Percentiles rank a stretch among this genome's conserved stretches.
Evolutionary conservation across 148 eudicot genomes (phyloP).

Genomic region (Chenopodium formosanum): DNA sequence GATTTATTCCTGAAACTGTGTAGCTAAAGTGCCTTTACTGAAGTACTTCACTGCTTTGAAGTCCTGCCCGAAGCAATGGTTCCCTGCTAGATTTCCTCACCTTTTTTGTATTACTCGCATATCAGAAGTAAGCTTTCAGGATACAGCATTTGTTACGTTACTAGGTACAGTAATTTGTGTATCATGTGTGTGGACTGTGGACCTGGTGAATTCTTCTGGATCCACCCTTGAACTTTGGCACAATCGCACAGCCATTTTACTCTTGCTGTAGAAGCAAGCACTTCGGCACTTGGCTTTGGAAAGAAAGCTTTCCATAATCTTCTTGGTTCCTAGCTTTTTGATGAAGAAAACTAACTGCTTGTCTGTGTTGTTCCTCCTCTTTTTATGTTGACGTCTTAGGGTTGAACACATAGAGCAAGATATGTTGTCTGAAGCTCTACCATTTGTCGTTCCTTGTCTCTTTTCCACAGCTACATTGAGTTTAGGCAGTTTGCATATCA

Average conservation of each 20-base stretch:
- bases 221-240: not conserved
- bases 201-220: not conserved
- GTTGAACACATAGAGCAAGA: not conserved
- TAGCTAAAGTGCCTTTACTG: not conserved
- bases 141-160: not conserved
- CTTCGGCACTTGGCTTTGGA: not conserved
- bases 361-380: not conserved
- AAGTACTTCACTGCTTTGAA: not conserved
- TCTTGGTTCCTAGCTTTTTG: not conserved
- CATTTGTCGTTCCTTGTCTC: not conserved
- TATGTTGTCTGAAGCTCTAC: not conserved
- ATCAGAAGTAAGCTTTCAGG: not conserved
- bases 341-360: not conserved
- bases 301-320: not conserved
- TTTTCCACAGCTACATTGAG: not conserved
- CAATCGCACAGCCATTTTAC: not conserved
- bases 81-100: not conserved
- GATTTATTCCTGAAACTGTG: not conserved
- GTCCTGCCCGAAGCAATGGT: not conserved
- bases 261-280: not conserved
- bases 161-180: not conserved
- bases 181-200: not conserved
- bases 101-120: not conserved
- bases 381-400: not conserved
- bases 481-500: not conserved